A percentile compares a stretch with the other conserved stretches of the same genome.
These are phyloP conservation scores for Trametes versicolor DNA, from an alignment of 1,284 basidiomycete genomes.

Conservation along the genomic window DNA sequence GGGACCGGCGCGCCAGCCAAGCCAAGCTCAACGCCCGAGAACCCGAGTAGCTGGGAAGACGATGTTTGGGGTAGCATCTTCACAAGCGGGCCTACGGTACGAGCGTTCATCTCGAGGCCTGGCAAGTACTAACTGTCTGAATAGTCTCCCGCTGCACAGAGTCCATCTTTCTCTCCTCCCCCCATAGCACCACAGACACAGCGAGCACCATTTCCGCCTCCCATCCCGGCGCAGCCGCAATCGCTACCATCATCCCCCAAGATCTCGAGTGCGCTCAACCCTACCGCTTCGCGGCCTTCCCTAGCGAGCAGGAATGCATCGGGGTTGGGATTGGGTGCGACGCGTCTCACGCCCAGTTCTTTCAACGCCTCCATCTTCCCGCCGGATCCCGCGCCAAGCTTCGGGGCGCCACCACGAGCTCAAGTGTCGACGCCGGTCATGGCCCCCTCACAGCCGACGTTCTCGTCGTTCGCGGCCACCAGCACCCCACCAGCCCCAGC, in stretches of 20 bases:
- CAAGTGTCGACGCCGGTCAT: conserved; percentile 26
- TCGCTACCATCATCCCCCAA: conserved; percentile 55
- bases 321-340: conserved; percentile 52
- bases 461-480: conserved; percentile 28
- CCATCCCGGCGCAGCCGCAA: conserved; percentile 45
- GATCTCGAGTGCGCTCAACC: conserved; percentile 31
- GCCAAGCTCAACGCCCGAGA: conserved; percentile 53
- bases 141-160: conserved; percentile 38
- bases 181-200: conserved; percentile 4
- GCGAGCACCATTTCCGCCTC: conserved; percentile 31
- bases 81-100: conserved; percentile 51
- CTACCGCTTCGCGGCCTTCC: conserved; percentile 30
- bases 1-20: conserved; percentile 51
- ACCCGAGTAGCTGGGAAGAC: conserved; percentile 69
- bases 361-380: conserved; percentile 48
- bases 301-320: conserved; percentile 46
- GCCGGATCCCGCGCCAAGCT: conserved; percentile 36
- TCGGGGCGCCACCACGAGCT: conserved; percentile 19
- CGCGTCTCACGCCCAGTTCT: conserved; percentile 47
- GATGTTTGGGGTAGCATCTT: conserved; percentile 85
- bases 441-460: conserved; percentile 28
- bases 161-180: conserved; percentile 36
- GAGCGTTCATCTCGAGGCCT: conserved; percentile 12
- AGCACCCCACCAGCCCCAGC: conserved; percentile 16
- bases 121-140: conserved; percentile 8